These are phyloP conservation scores for Epichloe brachyelytri DNA, from an alignment of 2,329 filamentous ascomycete species.

Conservation along the genomic window DNA sequence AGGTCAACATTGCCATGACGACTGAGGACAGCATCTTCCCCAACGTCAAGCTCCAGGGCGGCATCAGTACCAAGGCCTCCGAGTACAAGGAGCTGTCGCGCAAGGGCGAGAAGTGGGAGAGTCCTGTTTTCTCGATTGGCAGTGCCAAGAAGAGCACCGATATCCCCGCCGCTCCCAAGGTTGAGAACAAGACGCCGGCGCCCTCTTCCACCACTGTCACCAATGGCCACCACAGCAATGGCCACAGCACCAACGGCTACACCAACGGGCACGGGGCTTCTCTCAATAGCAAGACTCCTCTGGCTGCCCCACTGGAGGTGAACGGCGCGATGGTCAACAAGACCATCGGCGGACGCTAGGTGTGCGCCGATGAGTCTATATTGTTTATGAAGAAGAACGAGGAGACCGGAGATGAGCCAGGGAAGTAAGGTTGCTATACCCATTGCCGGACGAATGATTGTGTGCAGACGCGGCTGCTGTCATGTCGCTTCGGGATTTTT, in stretches of 20 bases:
- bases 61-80: slow-evolving; percentile 85
- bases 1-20: slow-evolving; percentile 43
- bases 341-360: slow-evolving; percentile 9
- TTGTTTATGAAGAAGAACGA: slow-evolving; percentile 1
- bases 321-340: slow-evolving; percentile 1
- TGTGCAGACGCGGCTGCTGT: neutral
- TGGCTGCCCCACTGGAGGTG: slow-evolving; percentile 1
- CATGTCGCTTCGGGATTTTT: neutral
- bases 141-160: slow-evolving; percentile 57
- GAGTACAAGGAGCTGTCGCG: slow-evolving; percentile 80
- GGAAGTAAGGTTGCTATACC: slow-evolving; percentile 9
- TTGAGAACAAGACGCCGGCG: slow-evolving; percentile 31
- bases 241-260: slow-evolving; percentile 6
- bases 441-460: slow-evolving; percentile 3
- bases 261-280: slow-evolving; percentile 6
- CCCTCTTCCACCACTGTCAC: slow-evolving; percentile 10
- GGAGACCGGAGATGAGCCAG: neutral
- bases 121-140: slow-evolving; percentile 82
- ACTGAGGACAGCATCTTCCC: slow-evolving; percentile 85
- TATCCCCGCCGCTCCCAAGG: slow-evolving; percentile 48
- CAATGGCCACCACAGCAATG: slow-evolving; percentile 11
- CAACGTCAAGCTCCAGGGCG: slow-evolving; percentile 64
- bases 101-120: slow-evolving; percentile 91
- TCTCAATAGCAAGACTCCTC: slow-evolving; percentile 3
- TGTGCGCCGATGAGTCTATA: slow-evolving; percentile 6